Conservation (phyloP, 1,284 basidiomycete species). For the Ceratobasidium sp. region DNA sequence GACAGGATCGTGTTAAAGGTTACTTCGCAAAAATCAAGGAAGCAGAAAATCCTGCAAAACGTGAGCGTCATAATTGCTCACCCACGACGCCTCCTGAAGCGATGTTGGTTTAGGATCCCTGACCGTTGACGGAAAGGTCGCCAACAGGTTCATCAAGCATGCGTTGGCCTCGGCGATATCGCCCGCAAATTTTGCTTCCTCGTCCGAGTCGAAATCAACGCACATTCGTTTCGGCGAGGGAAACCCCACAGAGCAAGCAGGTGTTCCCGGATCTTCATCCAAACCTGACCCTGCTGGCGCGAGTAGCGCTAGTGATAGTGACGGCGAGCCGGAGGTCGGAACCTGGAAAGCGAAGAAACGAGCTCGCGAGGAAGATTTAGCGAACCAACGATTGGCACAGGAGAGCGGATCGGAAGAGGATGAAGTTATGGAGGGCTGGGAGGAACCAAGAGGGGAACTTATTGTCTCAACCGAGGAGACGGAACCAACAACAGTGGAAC, state of each 20-base stretch:
- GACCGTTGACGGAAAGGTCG: constrained; percentile 78
- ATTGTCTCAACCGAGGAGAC: constrained; percentile 51
- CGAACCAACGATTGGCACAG: constrained; percentile 56
- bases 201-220: constrained; percentile 49
- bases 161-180: constrained; percentile 76
- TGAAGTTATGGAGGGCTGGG: constrained; percentile 57
- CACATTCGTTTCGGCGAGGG: constrained; percentile 53
- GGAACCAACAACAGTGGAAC: constrained; percentile 29
- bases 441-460: constrained; percentile 50
- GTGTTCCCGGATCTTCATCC: constrained; percentile 54
- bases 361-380: constrained; percentile 62
- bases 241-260: constrained; percentile 31
- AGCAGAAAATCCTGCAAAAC: constrained; percentile 74
- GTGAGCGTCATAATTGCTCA: constrained; percentile 55
- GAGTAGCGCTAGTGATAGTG: constrained; percentile 65
- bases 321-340: constrained; percentile 64
- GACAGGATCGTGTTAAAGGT: constrained; percentile 76
- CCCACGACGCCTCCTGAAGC: background rate
- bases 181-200: constrained; percentile 52
- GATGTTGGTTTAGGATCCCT: constrained; percentile 60
- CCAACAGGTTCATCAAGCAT: constrained; percentile 82
- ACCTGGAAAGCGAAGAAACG: constrained; percentile 62
- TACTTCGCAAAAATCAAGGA: constrained; percentile 85
- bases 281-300: constrained; percentile 71
- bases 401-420: constrained; percentile 55